Evolutionary conservation across 345 rosid species (phyloP).

Genomic region (Raphanus sativus): DNA sequence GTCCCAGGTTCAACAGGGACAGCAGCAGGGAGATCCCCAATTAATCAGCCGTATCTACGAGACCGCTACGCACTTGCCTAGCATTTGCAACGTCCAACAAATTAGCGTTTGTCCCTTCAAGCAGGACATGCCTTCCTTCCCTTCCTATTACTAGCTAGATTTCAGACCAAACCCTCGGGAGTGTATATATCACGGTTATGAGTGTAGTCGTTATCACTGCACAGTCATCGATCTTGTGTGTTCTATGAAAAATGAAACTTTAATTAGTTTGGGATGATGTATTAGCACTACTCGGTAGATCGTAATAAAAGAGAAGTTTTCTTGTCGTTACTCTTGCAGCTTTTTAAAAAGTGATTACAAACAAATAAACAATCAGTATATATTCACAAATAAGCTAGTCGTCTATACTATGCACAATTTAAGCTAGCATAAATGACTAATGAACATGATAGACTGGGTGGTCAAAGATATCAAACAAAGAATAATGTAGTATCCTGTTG

Average conservation of each 20-base stretch:
- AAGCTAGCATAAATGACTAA: too few relatives aligned
- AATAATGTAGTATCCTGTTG: too few relatives aligned
- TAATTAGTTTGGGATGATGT: slow-evolving; percentile 21
- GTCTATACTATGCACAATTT: too few relatives aligned
- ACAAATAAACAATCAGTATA: too few relatives aligned
- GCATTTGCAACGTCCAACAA: slow-evolving; percentile 6
- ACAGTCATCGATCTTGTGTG: slow-evolving; percentile 12
- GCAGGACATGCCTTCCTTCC: not conserved
- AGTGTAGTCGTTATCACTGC: slow-evolving; percentile 14
- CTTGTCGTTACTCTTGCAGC: too few relatives aligned
- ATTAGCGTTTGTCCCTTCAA: slow-evolving; percentile 27
- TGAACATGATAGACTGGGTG: too few relatives aligned
- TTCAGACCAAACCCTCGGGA: not conserved
- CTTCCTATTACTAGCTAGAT: slow-evolving; percentile 25
- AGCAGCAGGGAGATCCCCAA: not conserved
- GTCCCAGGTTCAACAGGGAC: not conserved
- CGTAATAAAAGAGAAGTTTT: not conserved
- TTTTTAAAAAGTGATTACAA: too few relatives aligned
- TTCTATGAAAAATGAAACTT: not conserved
- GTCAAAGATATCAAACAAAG: too few relatives aligned
- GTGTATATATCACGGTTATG: not conserved
- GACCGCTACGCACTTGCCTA: slow-evolving; percentile 26
- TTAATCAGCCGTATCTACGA: not conserved
- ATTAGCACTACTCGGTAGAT: slow-evolving; percentile 5
- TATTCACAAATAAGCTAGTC: too few relatives aligned